Percentiles rank a stretch among this genome's conserved stretches.
phyloP scores from a whole-genome alignment of 2,329 filamentous ascomycete genomes.

The Chaetomiaceae sp. region DNA sequence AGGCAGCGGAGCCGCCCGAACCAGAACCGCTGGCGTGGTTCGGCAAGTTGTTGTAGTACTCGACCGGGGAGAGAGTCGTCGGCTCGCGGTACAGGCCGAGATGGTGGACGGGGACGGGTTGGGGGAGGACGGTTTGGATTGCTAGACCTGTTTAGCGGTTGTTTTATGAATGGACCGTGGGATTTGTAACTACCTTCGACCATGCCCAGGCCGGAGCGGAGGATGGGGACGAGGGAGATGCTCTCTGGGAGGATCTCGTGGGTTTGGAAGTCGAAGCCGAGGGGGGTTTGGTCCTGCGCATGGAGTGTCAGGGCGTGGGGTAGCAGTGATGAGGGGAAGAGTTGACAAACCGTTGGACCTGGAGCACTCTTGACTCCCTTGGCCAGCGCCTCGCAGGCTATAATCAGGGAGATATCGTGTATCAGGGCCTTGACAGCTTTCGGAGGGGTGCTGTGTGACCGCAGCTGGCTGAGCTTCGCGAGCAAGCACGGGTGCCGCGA shows the following conservation, averaged over 20 bases:
- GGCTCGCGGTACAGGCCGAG: constrained; percentile 92
- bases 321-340: constrained; percentile 1
- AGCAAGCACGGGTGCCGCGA: constrained; percentile 80
- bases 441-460: constrained; percentile 64
- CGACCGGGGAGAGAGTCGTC: constrained; percentile 79
- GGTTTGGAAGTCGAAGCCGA: constrained; percentile 71
- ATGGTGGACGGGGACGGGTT: constrained; percentile 79
- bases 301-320: not conserved
- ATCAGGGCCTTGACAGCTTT: constrained; percentile 77
- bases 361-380: constrained; percentile 53
- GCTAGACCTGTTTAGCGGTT: constrained; percentile 42
- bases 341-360: constrained; percentile 57
- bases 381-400: constrained; percentile 77
- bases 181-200: constrained; percentile 58
- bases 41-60: constrained; percentile 97
- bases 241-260: constrained; percentile 58
- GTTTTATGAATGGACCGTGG: not conserved
- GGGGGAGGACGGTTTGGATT: constrained; percentile 75
- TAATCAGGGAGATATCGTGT: constrained; percentile 78
- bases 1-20: constrained; percentile 33
- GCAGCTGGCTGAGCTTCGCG: constrained; percentile 86
- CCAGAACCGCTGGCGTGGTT: constrained; percentile 52
- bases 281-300: constrained; percentile 66
- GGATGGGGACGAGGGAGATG: constrained; percentile 82
- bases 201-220: constrained; percentile 91